Evolutionary conservation across 1,284 basidiomycete species (phyloP).

Genomic region (Pyrrhoderma lamaoense): DNA sequence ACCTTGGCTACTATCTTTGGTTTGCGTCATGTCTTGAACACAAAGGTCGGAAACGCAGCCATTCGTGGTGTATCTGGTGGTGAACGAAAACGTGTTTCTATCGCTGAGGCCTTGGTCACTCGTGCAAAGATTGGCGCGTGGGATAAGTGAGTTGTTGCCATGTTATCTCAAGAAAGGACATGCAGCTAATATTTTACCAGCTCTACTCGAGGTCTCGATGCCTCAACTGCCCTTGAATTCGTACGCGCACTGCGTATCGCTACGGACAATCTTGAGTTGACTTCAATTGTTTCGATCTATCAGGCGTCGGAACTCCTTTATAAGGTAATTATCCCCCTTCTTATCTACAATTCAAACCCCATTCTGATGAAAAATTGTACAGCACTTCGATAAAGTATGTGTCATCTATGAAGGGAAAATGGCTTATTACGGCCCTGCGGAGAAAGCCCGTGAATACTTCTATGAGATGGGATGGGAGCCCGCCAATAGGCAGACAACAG

Average conservation of each 20-base stretch:
- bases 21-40: conserved; percentile 34
- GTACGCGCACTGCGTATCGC: conserved; percentile 47
- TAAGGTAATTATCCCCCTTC: neutral
- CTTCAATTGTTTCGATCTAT: conserved; percentile 55
- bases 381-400: conserved; percentile 56
- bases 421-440: conserved; percentile 53
- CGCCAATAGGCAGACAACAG: conserved; percentile 43
- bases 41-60: conserved; percentile 37
- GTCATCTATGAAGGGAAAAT: conserved; percentile 58
- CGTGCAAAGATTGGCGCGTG: conserved; percentile 55
- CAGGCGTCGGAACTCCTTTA: conserved; percentile 49
- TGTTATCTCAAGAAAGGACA: too few relatives aligned
- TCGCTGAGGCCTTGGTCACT: conserved; percentile 60
- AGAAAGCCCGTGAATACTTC: conserved; percentile 51
- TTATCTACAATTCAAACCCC: too few relatives aligned
- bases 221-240: conserved; percentile 54
- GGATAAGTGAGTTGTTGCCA: conserved; percentile 52
- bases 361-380: too few relatives aligned
- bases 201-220: conserved; percentile 42
- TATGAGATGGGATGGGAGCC: conserved; percentile 55
- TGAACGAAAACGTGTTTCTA: conserved; percentile 69
- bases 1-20: conserved; percentile 37
- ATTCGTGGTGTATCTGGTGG: conserved; percentile 45
- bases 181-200: conserved; percentile 8
- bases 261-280: conserved; percentile 41